Percentiles rank a stretch among this genome's conserved stretches.
Evolutionary conservation across 2,329 filamentous ascomycete genomes (phyloP).

Genomic region (Penicillium paneum): DNA sequence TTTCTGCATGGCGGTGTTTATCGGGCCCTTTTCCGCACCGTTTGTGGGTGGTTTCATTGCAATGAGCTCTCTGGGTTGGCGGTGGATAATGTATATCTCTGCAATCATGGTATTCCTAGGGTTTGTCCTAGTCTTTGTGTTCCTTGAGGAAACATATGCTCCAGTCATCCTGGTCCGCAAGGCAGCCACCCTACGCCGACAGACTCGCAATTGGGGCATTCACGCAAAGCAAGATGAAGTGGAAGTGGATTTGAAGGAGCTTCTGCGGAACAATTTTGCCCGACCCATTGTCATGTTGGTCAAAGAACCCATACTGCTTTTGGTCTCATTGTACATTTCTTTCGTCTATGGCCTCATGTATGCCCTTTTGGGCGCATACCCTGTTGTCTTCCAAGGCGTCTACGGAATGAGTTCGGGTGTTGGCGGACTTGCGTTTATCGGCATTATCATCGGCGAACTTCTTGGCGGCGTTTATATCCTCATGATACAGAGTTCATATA

Average conservation of each 20-base stretch:
- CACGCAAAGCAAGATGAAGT: conserved; percentile 53
- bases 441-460: conserved; percentile 72
- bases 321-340: conserved; percentile 33
- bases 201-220: conserved; percentile 57
- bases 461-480: conserved; percentile 65
- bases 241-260: conserved; percentile 46
- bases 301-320: conserved; percentile 37
- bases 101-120: conserved; percentile 50
- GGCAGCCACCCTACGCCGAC: conserved; percentile 49
- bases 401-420: conserved; percentile 60
- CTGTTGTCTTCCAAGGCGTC: conserved; percentile 38
- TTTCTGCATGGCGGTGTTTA: conserved; percentile 48
- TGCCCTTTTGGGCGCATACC: conserved; percentile 36
- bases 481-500: conserved; percentile 63
- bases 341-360: conserved; percentile 33
- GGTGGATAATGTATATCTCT: conserved; percentile 51
- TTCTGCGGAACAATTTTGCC: conserved; percentile 47
- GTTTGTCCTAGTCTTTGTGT: conserved; percentile 34
- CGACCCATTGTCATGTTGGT: conserved; percentile 37
- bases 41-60: conserved; percentile 52
- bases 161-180: conserved; percentile 53
- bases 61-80: conserved; percentile 47
- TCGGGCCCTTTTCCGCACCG: conserved; percentile 47
- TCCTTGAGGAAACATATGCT: conserved; percentile 54
- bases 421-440: conserved; percentile 79